Base-by-base conservation (phyloP, 2,329 filamentous ascomycete species). In the Aspergillus neotritici region DNA sequence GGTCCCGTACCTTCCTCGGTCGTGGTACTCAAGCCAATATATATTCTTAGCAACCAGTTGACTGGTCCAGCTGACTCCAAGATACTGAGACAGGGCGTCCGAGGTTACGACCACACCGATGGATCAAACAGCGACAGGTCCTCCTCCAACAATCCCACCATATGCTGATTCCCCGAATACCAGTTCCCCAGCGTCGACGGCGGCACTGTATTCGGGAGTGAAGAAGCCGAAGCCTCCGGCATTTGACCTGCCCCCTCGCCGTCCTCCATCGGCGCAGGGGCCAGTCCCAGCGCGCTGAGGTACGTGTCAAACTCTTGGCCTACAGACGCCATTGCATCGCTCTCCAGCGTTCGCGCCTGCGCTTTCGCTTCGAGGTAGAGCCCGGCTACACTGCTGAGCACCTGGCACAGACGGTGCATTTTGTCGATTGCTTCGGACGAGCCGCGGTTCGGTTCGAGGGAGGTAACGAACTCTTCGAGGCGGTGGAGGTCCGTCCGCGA, bases 241-340 rank as follows among this genome's bases (percentile, higher is more conserved):
- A 29, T 39, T 13, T 52, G 49, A 3, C 40, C 43, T n/a, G 56
- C 53, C n/a, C 7, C 3, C 21, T 48, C 47, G 13, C 31, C 41
- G 2, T 48, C 47, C 5, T 55, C 49, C 11, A 38, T 21, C 17
- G 47, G 45, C n/a, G 50, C 50, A 17, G 62, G 75, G 49, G 80
- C 78, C 46, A 84, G 72, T 0, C 82, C 82, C 12, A 85, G 69
- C 15, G 81, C 80, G 52, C 71, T 78, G 1, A 85, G 69, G 53
- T 84, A 85, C 44, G 78, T 76, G 50, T 84, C 79, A 47, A 85
- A 82, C 52, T 81, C 77, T 44, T 78, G 71, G 1, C 75, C 76
- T 3, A 79, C 75, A 5, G 72, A 71, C 3, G 64, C 65, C 56
- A 77, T 69, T 37, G 65, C 65, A 34, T 73, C 64, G 47, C 74